These are phyloP conservation scores for Meira miltonrushii DNA, from an alignment of 1,284 basidiomycete species.

Conservation along the genomic window DNA sequence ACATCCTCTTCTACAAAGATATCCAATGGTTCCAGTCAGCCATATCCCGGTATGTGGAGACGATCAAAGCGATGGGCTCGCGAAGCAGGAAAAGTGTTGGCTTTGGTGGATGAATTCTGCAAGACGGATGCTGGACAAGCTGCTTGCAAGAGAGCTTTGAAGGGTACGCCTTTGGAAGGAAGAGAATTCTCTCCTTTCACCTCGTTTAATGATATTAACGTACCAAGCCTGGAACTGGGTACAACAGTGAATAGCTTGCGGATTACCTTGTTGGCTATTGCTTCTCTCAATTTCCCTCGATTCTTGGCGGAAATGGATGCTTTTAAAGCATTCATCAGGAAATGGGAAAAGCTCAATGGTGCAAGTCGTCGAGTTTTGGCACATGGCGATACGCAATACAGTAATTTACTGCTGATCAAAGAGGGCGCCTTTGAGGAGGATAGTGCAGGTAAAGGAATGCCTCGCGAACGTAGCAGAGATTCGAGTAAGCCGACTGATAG, in stretches of 20 bases:
- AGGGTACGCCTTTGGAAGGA: conserved; percentile 20
- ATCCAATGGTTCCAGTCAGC: conserved; percentile 12
- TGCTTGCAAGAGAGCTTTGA: conserved; percentile 30
- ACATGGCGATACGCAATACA: conserved; percentile 49
- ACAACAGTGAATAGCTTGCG: conserved; percentile 17
- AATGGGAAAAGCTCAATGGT: conserved; percentile 40
- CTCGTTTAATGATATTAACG: background rate
- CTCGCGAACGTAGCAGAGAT: conserved; percentile 19
- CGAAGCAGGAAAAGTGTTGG: conserved; percentile 47
- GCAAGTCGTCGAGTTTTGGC: conserved; percentile 43
- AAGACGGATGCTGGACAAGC: conserved; percentile 32
- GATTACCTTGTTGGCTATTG: conserved; percentile 32
- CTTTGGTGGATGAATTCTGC: conserved; percentile 38
- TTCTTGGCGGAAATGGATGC: conserved; percentile 35
- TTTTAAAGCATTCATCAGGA: conserved; percentile 40
- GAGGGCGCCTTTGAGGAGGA: conserved; percentile 3
- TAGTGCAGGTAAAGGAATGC: conserved; percentile 21
- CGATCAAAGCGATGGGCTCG: conserved; percentile 48
- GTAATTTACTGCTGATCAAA: conserved; percentile 44
- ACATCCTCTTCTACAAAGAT: background rate
- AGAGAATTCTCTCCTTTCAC: conserved; percentile 17
- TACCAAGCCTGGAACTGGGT: background rate
- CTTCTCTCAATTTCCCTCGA: conserved; percentile 37
- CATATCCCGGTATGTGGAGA: conserved; percentile 50
- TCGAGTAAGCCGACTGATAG: background rate